Evolutionary conservation across 1,284 basidiomycete genomes (phyloP).

Genomic region (Malassezia japonica): DNA sequence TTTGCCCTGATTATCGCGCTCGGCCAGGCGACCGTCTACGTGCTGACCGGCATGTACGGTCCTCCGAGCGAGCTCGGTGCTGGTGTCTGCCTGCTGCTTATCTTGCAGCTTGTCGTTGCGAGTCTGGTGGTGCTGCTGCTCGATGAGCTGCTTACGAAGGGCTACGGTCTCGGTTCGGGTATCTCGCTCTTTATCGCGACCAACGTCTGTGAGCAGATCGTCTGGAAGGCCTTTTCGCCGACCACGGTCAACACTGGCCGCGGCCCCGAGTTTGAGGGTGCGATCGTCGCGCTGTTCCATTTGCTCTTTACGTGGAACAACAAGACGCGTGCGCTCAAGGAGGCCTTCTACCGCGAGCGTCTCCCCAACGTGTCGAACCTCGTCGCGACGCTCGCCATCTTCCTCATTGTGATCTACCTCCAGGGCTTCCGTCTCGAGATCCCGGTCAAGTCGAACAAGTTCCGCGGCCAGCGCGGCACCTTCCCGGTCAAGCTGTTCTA

Average conservation of each 20-base stretch:
- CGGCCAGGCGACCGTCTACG: conserved; percentile 94
- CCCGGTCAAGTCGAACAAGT: conserved; percentile 90
- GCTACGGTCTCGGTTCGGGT: conserved; percentile 94
- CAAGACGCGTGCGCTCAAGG: conserved; percentile 89
- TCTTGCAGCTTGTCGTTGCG: conserved; percentile 87
- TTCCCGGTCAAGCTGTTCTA: conserved; percentile 99
- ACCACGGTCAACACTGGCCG: conserved; percentile 96
- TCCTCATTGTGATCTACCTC: conserved; percentile 91
- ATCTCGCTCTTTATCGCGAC: conserved; percentile 98
- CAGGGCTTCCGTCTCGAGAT: conserved; percentile 99
- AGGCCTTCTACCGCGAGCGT: conserved; percentile 95
- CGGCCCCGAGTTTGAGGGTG: conserved; percentile 95
- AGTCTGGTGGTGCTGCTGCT: conserved; percentile 94
- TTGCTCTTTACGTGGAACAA: conserved; percentile 96
- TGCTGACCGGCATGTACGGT: conserved; percentile 91
- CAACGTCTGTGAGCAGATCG: conserved; percentile 97
- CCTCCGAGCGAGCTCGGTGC: conserved; percentile 86
- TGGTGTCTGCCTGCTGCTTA: conserved; percentile 85
- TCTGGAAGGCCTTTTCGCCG: conserved; percentile 98
- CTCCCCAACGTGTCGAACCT: conserved; percentile 98
- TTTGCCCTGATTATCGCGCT: conserved; percentile 94
- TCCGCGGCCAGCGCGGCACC: conserved; percentile 84
- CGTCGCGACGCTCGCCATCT: conserved; percentile 79
- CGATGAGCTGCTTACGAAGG: conserved; percentile 96
- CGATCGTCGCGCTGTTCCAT: conserved; percentile 91